Conservation (phyloP, 805 yeast species). For the Wickerhamomyces silvicola region DNA sequence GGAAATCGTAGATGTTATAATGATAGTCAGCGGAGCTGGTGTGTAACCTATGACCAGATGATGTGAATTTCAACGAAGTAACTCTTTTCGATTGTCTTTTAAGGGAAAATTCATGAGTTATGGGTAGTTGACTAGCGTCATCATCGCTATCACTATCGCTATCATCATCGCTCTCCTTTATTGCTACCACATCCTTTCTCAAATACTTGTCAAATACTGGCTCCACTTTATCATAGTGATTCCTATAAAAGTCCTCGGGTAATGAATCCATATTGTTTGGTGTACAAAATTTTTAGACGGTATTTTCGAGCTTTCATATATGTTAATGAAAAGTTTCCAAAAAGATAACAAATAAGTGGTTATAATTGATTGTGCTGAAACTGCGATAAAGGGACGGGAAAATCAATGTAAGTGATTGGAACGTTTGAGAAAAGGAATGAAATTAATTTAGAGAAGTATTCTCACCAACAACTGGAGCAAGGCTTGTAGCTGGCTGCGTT, state of each 20-base stretch:
- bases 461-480: constrained; percentile 56
- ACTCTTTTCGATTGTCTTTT: constrained; percentile 16
- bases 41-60: constrained; percentile 21
- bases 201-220: too few species aligned
- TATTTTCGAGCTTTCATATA: too few species aligned
- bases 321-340: too few species aligned
- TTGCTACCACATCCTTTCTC: too few species aligned
- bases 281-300: too few species aligned
- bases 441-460: constrained; percentile 39
- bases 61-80: constrained; percentile 19
- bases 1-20: constrained; percentile 27
- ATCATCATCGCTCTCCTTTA: constrained; percentile 4
- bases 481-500: constrained; percentile 91
- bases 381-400: constrained; percentile 15
- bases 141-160: constrained; percentile 15
- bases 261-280: constrained; percentile 4
- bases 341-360: too few species aligned
- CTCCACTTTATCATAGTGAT: too few species aligned
- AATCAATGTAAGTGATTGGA: constrained; percentile 21
- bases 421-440: constrained; percentile 17
- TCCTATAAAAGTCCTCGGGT: too few species aligned
- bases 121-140: constrained; percentile 27
- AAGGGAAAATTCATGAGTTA: constrained; percentile 26
- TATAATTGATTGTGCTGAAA: constrained; percentile 7
- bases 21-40: constrained; percentile 22